Evolutionary conservation across 345 rosid species (phyloP).

Genomic region (thale cress (Arabidopsis thaliana)): DNA sequence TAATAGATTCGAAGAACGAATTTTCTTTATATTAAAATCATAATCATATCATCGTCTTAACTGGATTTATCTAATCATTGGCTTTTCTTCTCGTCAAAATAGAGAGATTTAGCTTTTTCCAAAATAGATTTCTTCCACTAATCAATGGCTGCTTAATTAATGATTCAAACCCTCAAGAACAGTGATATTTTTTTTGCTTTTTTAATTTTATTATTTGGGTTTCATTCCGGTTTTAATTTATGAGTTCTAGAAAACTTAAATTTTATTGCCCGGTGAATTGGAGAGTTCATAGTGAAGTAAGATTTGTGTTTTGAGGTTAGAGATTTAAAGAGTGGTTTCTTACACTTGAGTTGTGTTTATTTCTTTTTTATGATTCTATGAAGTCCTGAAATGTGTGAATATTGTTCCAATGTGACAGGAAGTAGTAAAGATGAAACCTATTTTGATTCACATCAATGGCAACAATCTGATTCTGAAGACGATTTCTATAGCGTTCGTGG

Average conservation of each 20-base stretch:
- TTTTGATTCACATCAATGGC: conserved; percentile 76
- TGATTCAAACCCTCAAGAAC: background rate
- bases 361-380: background rate
- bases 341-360: background rate
- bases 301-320: conserved; percentile 17
- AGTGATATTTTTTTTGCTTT: background rate
- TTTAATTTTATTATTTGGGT: background rate
- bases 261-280: conserved; percentile 7
- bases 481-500: conserved; percentile 90
- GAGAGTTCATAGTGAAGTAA: conserved; percentile 27
- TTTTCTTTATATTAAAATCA: background rate
- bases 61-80: conserved; percentile 5
- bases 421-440: conserved; percentile 78
- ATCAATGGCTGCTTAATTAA: conserved; percentile 2
- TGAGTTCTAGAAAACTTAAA: conserved; percentile 2
- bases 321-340: background rate
- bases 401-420: conserved; percentile 52
- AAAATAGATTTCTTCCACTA: background rate
- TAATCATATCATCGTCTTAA: background rate
- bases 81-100: background rate
- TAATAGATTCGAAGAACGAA: background rate
- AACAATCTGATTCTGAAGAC: conserved; percentile 87
- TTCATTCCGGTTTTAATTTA: conserved; percentile 2
- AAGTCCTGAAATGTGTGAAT: conserved; percentile 27
- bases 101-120: background rate